A percentile compares a stretch with the other conserved stretches of the same genome.
Evolutionary conservation across 2,329 filamentous ascomycete genomes (phyloP).

Genomic region (Fusarium incarnatum): DNA sequence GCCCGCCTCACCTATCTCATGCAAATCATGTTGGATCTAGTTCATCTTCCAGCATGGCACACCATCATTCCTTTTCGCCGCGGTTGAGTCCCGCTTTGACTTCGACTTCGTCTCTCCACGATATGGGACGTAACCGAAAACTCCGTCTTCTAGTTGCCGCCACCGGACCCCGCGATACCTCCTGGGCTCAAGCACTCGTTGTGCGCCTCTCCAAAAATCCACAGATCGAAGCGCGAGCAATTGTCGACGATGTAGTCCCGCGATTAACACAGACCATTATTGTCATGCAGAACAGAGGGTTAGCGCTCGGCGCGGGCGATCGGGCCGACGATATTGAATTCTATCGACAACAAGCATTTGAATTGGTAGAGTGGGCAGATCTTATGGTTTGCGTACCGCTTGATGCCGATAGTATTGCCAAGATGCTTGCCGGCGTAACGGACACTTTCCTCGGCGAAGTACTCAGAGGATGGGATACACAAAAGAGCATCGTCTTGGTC

Average conservation of each 20-base stretch:
- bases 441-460: slow-evolving; percentile 85
- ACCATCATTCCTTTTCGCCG: slow-evolving; percentile 48
- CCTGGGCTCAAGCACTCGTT: slow-evolving; percentile 73
- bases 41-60: slow-evolving; percentile 50
- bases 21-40: slow-evolving; percentile 49
- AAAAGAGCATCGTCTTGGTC: slow-evolving; percentile 85
- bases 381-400: slow-evolving; percentile 86
- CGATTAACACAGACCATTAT: slow-evolving; percentile 72
- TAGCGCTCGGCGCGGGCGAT: slow-evolving; percentile 49
- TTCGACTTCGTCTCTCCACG: slow-evolving; percentile 53
- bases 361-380: slow-evolving; percentile 88
- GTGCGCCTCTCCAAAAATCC: slow-evolving; percentile 74
- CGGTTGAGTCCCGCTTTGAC: slow-evolving; percentile 49
- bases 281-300: slow-evolving; percentile 66
- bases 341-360: slow-evolving; percentile 65
- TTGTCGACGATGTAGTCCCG: slow-evolving; percentile 73
- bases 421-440: slow-evolving; percentile 87
- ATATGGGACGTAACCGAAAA: slow-evolving; percentile 57
- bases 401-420: slow-evolving; percentile 84
- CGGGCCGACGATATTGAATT: slow-evolving; percentile 63
- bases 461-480: slow-evolving; percentile 85
- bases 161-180: slow-evolving; percentile 72
- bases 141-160: slow-evolving; percentile 73
- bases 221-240: slow-evolving; percentile 70
- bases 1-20: slow-evolving; percentile 41